These are phyloP conservation scores for Alternaria ventricosa DNA, from an alignment of 2,329 filamentous ascomycete species.

Conservation along the genomic window DNA sequence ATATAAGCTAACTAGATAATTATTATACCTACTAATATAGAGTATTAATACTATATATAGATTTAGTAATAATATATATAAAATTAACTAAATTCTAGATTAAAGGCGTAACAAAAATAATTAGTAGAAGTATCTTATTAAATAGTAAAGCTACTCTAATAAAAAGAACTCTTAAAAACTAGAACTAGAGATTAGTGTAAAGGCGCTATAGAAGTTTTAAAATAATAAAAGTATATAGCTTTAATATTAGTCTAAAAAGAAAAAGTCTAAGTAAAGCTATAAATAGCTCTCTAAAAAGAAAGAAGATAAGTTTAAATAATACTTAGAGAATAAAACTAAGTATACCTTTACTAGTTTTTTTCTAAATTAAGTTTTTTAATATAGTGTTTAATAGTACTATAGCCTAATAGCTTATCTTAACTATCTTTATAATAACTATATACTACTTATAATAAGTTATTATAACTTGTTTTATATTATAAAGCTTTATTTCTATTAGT, in stretches of 20 bases:
- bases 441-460: too few species aligned
- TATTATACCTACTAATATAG: neutral
- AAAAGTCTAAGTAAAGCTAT: neutral
- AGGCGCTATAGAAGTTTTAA: neutral
- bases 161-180: neutral
- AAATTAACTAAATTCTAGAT: neutral
- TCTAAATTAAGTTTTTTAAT: too few species aligned
- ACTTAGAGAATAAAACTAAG: too few species aligned
- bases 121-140: neutral
- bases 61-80: neutral
- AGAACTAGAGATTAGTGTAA: neutral
- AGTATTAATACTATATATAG: neutral
- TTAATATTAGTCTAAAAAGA: neutral
- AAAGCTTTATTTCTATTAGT: too few species aligned
- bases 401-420: neutral
- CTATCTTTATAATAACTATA: neutral
- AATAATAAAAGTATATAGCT: neutral
- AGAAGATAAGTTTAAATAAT: neutral
- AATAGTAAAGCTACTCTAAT: neutral
- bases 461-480: too few species aligned
- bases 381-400: neutral
- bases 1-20: neutral
- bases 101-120: neutral
- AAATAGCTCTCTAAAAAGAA: neutral
- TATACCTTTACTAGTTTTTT: too few species aligned